phyloP scores from a whole-genome alignment of 305 asterid genomes.

The Ajuga reptans region DNA sequence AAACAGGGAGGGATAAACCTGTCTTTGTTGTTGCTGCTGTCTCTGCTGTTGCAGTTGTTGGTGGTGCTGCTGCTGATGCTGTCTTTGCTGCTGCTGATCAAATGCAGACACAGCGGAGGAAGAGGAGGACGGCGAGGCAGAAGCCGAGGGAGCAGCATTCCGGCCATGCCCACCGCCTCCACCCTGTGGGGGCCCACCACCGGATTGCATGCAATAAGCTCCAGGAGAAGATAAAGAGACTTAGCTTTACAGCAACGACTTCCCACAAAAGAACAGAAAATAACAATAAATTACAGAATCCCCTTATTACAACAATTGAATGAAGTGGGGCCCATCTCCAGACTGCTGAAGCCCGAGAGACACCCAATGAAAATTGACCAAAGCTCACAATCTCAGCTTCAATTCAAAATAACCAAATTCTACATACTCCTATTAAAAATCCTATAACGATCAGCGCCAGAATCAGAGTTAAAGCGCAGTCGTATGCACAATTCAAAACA shows the following conservation, averaged over 20 bases:
- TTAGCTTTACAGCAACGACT: background rate
- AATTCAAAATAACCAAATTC: background rate
- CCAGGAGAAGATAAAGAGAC: background rate
- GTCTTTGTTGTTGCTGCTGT: constrained; percentile 39
- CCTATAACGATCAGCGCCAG: background rate
- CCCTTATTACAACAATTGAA: background rate
- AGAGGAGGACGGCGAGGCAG: constrained; percentile 86
- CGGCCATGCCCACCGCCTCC: constrained; percentile 77
- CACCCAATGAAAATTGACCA: background rate
- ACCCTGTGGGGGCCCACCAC: constrained; percentile 78
- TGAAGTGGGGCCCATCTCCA: background rate
- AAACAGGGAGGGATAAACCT: background rate
- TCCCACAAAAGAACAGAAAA: constrained; percentile 1
- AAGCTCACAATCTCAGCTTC: constrained; percentile 6
- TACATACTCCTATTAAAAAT: constrained; percentile 1
- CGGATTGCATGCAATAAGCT: constrained; percentile 71
- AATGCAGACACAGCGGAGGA: constrained; percentile 77
- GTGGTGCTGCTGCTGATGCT: constrained; percentile 43
- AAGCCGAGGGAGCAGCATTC: constrained; percentile 58
- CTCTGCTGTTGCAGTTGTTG: constrained; percentile 48
- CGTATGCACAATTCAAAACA: constrained; percentile 12
- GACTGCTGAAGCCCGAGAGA: background rate
- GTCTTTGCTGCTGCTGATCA: constrained; percentile 73
- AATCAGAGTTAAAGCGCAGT: background rate
- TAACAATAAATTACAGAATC: background rate